Base-by-base conservation (phyloP, 169 alveolate species). In the Plasmodium malariae region DNA sequence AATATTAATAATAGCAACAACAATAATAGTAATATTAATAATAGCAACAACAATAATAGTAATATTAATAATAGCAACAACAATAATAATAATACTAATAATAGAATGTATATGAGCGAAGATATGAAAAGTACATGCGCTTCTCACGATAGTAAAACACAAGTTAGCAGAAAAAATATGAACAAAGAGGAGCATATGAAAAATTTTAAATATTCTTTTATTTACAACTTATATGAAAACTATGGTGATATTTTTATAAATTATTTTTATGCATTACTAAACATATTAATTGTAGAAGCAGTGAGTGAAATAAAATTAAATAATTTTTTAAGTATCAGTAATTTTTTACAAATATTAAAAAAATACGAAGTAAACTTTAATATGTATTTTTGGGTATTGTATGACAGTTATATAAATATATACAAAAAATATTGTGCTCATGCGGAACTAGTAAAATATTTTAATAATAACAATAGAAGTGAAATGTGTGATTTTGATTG, bases 351-450 rank as follows among this genome's bases (percentile, higher is more conserved):
- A 62, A 40, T 78, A 78, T 78, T 78, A 78, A 63, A 78, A 36
- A 78, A 78, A 21, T 78, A 78, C 48, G 76, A 78, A 62, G 54
- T 78, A 21, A 63, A 65, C 34, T 62, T 78, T 65, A 68, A 78
- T 45, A 78, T 40, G 19, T 78, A 43, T 63, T 78, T 78, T 49
- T 78, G 89, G 89, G 76, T 65, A 17, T 55, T 78, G 40, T 78
- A 78, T 45, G 89, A 78, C 40, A 78, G 63, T 63, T 78, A 78
- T 78, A 68, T 78, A 21, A 78, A 78, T 78, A 24, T 78, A 21
- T 78, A 78, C 78, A 78, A 78, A 45, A 78, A 78, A 78, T 78
- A 78, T 62, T 62, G 70, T 78, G 70, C 49, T 12, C 89, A 78
- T 63, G 78, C 89, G 3, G 78, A 62, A 78, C 48, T 78, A 28